Evolutionary conservation across 495 filamentous ascomycete genomes (phyloP).

Genomic region (Daldinia vernicosa): DNA sequence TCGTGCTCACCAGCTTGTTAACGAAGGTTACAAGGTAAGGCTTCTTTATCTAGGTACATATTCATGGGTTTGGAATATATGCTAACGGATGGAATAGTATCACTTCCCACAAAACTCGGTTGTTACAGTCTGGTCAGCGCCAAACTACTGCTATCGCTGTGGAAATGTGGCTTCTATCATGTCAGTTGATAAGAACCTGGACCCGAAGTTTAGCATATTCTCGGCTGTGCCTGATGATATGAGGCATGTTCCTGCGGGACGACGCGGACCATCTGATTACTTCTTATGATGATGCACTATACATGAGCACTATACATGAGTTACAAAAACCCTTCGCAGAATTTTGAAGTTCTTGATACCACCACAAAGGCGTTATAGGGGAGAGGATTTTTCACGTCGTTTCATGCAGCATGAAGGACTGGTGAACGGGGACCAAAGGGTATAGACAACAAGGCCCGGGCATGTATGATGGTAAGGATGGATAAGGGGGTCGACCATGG

Average conservation of each 20-base stretch:
- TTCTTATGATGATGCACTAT: constrained; percentile 75
- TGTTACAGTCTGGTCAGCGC: constrained; percentile 98
- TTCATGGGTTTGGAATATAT: neutral
- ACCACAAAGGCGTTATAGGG: constrained; percentile 46
- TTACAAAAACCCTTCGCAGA: constrained; percentile 27
- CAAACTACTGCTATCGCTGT: constrained; percentile 99
- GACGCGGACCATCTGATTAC: constrained; percentile 88
- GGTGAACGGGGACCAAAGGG: constrained; percentile 19
- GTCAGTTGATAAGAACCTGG: constrained; percentile 84
- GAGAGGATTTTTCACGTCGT: constrained; percentile 15
- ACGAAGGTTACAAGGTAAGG: constrained; percentile 92
- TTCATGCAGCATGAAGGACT: constrained; percentile 34
- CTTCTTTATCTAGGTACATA: neutral
- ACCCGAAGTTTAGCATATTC: constrained; percentile 93
- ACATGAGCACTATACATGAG: constrained; percentile 22
- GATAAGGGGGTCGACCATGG: constrained; percentile 2
- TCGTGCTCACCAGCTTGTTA: constrained; percentile 94
- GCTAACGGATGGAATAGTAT: constrained; percentile 62
- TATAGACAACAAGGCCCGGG: constrained; percentile 29
- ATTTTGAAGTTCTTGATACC: constrained; percentile 44
- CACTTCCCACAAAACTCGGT: constrained; percentile 96
- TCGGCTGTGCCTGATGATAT: constrained; percentile 91
- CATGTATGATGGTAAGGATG: constrained; percentile 10
- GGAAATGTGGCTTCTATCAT: constrained; percentile 98
- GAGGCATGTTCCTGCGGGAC: constrained; percentile 82